Percentiles rank a stretch among this genome's conserved stretches.
phyloP scores from a whole-genome alignment of 495 filamentous ascomycete genomes.

The Usnea hakonensis region DNA sequence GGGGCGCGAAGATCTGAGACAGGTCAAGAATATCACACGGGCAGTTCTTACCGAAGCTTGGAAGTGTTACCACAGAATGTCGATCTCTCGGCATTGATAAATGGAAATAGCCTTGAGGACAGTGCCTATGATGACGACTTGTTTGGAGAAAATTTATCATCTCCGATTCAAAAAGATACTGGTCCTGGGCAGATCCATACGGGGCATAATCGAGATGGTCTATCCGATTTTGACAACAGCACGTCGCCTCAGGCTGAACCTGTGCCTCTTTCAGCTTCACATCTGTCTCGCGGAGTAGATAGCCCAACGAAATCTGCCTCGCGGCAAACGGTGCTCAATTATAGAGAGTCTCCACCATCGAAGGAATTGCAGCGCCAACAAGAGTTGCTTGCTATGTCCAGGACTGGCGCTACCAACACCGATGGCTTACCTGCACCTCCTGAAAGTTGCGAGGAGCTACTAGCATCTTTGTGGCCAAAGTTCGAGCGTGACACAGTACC shows the following conservation, averaged over 20 bases:
- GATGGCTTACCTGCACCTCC: slow-evolving; percentile 48
- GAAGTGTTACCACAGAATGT: slow-evolving; percentile 14
- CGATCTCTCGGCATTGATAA: background rate
- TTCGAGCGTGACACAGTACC: slow-evolving; percentile 60
- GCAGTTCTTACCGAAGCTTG: slow-evolving; percentile 11
- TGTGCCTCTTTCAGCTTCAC: background rate
- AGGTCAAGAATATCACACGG: slow-evolving; percentile 13
- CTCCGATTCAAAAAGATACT: slow-evolving; percentile 39
- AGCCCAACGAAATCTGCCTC: background rate
- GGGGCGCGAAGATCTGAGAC: slow-evolving; percentile 18
- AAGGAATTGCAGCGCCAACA: slow-evolving; percentile 39
- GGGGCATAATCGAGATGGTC: slow-evolving; percentile 38
- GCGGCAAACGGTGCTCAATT: background rate
- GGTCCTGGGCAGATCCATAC: slow-evolving; percentile 21
- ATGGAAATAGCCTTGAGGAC: slow-evolving; percentile 39
- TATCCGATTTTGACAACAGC: slow-evolving; percentile 24
- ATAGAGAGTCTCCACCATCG: slow-evolving; percentile 13
- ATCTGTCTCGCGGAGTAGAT: background rate
- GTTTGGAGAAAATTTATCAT: slow-evolving; percentile 37
- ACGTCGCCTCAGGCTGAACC: background rate
- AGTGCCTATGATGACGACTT: slow-evolving; percentile 44
- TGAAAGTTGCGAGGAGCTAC: slow-evolving; percentile 57
- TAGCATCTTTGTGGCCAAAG: slow-evolving; percentile 60
- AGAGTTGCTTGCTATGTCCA: slow-evolving; percentile 44
- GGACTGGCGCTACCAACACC: slow-evolving; percentile 25